Evolutionary conservation across 352 stramenopile species (phyloP), one percentile per base, ranked within the genome.

Genomic region (Globisporangium camurandrum): DNA sequence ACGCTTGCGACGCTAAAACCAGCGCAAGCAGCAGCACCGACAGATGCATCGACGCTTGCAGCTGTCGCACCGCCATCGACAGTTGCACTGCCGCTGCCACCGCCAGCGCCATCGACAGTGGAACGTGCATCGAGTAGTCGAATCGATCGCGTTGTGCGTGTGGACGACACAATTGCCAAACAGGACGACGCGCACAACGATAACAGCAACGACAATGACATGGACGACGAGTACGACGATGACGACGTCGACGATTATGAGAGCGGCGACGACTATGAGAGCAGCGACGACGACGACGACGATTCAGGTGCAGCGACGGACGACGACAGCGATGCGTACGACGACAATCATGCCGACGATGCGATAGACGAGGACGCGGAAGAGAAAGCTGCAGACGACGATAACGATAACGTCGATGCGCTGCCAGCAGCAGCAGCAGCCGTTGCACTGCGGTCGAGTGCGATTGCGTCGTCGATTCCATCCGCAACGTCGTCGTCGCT

Each of bases 161-260:
- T n/a, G n/a, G n/a, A n/a, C n/a, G n/a, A n/a, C n/a, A n/a, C n/a
- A n/a, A n/a, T n/a, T n/a, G n/a, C n/a, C n/a, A n/a, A 48, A 23
- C 46, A 45, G 2, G 33, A 45, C 12, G 36, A 28, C 20, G 41
- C 59, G 19, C 59, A 47, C 17, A 39, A 31, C 4, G 57, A 71
- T 6, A 34, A 42, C 11, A 51, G 36, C 19, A 43, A 41, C 12
- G 51, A 46, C 16, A 48, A 16, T 12, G 54, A 36, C 28, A 37
- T 57, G 9, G 36, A 40, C n/a, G 57, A 40, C 19, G 44, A 33
- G 34, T 38, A 43, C 26, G 67, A 57, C 0, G 60, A 66, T 3
- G 64, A 62, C 17, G 44, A 62, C 11, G 61, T 39, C 10, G 43
- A 45, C 12, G 47, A 57, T 11, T 67, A 56, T 0, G 61, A 69